Base-by-base conservation (phyloP, 352 stramenopile genomes). In the Pythium aquatile region DNA sequence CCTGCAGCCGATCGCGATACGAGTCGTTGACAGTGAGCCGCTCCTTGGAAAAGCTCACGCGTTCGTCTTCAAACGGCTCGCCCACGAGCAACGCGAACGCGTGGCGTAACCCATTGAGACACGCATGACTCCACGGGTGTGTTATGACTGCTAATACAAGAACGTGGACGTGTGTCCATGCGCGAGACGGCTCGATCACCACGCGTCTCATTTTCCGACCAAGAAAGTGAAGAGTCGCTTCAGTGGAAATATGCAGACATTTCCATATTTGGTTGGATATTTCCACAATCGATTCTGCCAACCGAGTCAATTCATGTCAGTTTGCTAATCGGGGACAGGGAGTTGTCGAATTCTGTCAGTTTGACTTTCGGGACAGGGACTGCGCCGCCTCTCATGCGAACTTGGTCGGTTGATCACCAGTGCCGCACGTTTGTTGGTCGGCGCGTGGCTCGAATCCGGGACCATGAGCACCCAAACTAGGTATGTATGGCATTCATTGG, bases 1-100 rank as follows among this genome's bases (percentile, higher is more conserved):
- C 82, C 10, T 88, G 72, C 39, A 91, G 55, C 3, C 82, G 76
- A 35, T 91, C 81, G 30, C 81, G 81, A 39, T 91, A 89, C 37
- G 68, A 68, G 59, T 90, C 81, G 42, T 87, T 85, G n/a, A 77
- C 75, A n/a, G 82, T 59, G 24, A 90, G 74, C 40, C 46, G 58
- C 5, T 13, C 14, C 46, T 78, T 81, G 60, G 78, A 79, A 55
- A 90, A 87, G 7, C 64, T 65, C 10, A 69, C 52, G 32, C 42
- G 57, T 39, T 88, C 78, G 62, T 88, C 79, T 46, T 78, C 68
- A 55, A 75, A 88, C 0, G 58, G 57, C 14, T 78, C 71, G 10
- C 78, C 81, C 24, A 87, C 32, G 47, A 88, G 58, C 57, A 83
- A 75, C 1, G 69, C 73, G 9, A 53, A 62, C n/a, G 52, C 60